Base-by-base conservation (phyloP, 192 early-diverging fungal genomes). In the Coemansia sp. region DNA sequence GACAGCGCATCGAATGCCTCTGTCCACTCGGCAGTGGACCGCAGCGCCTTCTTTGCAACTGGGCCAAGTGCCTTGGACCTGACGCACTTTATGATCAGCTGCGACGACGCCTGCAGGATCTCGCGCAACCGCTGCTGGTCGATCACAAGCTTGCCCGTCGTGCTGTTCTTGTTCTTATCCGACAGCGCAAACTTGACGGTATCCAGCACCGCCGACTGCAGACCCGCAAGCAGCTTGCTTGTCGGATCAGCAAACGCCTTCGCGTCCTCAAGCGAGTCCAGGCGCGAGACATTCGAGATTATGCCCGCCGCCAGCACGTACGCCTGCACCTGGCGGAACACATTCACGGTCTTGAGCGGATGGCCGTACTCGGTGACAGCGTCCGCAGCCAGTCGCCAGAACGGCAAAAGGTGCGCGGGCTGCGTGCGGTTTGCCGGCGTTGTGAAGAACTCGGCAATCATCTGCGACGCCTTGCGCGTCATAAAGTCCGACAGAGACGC, bases 401-500 rank as follows among this genome's bases (percentile, higher is more conserved):
- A 64, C 22, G 89, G 75, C 10, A 81, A 78, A 23, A 86, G 58
- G 50, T 72, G 69, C 13, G 55, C 50, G 3, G 69, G 59, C 22
- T 48, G 66, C 36, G 72, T 59, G 51, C 61, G 60, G 20, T 34
- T 56, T 0, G 55, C 45, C 7, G 58, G 42, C 7, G 70, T 22
- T 22, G 61, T 61, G 72, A 95, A 91, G 67, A 95, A 83, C 46
- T 80, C 83, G 18, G 85, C 71, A 55, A 86, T 83, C 59, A 95
- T 57, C 58, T 85, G 85, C 51, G 85, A 85, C 36, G 87, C 85
- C 71, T 89, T 89, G 63, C 83, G 84, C 47, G 86, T 82, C 85
- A 93, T 84, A 71, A 89, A 93, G 67, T 91, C 84, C n/a, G 62
- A 71, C 61, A 91, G 74, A 1, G 89, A 82, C 0, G 54, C 76